Conservation (phyloP, 305 asterid species). For the Fraxinus angustifolia region DNA sequence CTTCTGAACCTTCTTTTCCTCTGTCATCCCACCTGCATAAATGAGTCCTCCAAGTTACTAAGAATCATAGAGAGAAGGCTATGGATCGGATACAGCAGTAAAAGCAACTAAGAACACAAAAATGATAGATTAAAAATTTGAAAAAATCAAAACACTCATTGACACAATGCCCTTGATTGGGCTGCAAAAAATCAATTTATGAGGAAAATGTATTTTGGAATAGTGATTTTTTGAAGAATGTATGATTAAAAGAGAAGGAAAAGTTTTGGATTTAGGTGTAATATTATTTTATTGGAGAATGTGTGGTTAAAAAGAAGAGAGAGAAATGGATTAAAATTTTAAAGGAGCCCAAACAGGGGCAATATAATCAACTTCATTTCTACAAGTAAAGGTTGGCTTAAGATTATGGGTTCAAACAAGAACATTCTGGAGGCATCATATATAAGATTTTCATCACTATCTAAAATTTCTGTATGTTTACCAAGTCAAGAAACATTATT, state of each 20-base stretch:
- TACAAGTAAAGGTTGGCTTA: not conserved
- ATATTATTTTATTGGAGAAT: not conserved
- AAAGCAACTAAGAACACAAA: not conserved
- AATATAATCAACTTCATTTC: not conserved
- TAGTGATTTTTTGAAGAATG: not conserved
- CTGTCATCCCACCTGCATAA: slow-evolving; percentile 74
- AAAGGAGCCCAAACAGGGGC: not conserved
- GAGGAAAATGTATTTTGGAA: not conserved
- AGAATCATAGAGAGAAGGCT: not conserved
- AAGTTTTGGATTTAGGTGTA: too few species aligned
- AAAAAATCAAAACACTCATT: not conserved
- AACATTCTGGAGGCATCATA: not conserved
- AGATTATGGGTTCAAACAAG: not conserved
- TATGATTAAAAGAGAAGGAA: not conserved
- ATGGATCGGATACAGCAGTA: not conserved
- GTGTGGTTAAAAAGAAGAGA: not conserved
- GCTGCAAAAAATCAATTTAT: not conserved
- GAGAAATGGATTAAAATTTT: not conserved
- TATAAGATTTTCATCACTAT: not conserved
- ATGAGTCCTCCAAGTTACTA: slow-evolving; percentile 15
- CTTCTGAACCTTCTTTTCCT: slow-evolving; percentile 51
- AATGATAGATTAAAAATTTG: not conserved
- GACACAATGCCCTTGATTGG: not conserved
- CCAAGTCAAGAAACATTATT: not conserved
- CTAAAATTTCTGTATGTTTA: not conserved